Percentiles rank a stretch among this genome's conserved stretches.
Evolutionary conservation across 1,284 basidiomycete species (phyloP).

Genomic region (Tilletia caries): DNA sequence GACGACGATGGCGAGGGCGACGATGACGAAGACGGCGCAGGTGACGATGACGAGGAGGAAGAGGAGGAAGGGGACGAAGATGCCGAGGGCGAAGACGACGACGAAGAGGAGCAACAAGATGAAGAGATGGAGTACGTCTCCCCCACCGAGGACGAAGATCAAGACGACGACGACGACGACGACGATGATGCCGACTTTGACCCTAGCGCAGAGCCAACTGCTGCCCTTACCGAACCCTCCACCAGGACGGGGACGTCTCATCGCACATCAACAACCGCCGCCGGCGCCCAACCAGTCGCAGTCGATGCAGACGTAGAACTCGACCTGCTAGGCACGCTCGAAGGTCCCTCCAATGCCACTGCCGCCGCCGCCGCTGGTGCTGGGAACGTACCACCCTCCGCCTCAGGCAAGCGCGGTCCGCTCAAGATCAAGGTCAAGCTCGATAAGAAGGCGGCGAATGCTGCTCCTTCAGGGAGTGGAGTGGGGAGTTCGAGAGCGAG

Average conservation of each 20-base stretch:
- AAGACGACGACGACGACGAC: conserved; percentile 7
- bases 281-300: conserved; percentile 1
- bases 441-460: background rate
- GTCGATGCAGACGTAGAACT: background rate
- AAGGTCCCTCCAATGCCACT: background rate
- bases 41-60: conserved; percentile 41
- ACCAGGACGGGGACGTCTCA: no score
- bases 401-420: background rate
- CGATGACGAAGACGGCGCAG: conserved; percentile 22
- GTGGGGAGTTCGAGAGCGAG: background rate
- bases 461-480: background rate
- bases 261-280: background rate
- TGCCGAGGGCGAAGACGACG: background rate
- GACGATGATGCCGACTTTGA: conserved; percentile 13
- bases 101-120: conserved; percentile 8
- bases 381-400: background rate
- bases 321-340: conserved; percentile 14
- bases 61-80: background rate
- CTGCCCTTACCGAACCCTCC: conserved; percentile 21
- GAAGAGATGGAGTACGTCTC: conserved; percentile 8
- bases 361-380: background rate
- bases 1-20: conserved; percentile 27
- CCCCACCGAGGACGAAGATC: conserved; percentile 2
- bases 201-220: conserved; percentile 8
- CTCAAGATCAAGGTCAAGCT: conserved; percentile 18